Conservation (phyloP, 2,329 filamentous ascomycete species). For the Byssochlamys sp. region DNA sequence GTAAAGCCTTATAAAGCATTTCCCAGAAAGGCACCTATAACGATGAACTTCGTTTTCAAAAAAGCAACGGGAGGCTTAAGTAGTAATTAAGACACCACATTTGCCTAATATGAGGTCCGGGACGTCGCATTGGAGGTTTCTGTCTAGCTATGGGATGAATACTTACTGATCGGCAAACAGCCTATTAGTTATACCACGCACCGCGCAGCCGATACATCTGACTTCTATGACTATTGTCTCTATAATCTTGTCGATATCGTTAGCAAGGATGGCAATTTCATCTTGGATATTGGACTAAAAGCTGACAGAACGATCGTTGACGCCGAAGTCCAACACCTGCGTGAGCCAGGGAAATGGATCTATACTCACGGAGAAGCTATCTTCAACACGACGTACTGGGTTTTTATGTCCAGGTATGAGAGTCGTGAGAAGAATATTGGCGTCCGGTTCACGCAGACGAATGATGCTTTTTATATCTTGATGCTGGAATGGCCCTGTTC, state of each 20-base stretch:
- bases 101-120: not conserved
- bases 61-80: too few species aligned
- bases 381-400: constrained; percentile 48
- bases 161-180: not conserved
- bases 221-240: constrained; percentile 43
- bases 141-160: not conserved
- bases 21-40: too few species aligned
- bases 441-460: constrained; percentile 43
- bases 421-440: constrained; percentile 18
- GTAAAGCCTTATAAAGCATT: too few species aligned
- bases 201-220: constrained; percentile 31
- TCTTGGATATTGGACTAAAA: constrained; percentile 49
- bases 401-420: constrained; percentile 33
- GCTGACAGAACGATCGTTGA: constrained; percentile 47
- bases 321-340: constrained; percentile 39
- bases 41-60: too few species aligned
- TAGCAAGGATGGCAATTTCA: constrained; percentile 47
- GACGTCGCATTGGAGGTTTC: not conserved
- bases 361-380: constrained; percentile 43
- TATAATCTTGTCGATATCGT: constrained; percentile 44
- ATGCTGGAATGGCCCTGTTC: constrained; percentile 32
- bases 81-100: not conserved
- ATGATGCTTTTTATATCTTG: constrained; percentile 43
- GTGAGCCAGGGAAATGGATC: constrained; percentile 47
- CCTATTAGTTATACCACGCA: constrained; percentile 34